phyloP scores from a whole-genome alignment of 2,329 filamentous ascomycete genomes.

The Sphaerulina musiva region DNA sequence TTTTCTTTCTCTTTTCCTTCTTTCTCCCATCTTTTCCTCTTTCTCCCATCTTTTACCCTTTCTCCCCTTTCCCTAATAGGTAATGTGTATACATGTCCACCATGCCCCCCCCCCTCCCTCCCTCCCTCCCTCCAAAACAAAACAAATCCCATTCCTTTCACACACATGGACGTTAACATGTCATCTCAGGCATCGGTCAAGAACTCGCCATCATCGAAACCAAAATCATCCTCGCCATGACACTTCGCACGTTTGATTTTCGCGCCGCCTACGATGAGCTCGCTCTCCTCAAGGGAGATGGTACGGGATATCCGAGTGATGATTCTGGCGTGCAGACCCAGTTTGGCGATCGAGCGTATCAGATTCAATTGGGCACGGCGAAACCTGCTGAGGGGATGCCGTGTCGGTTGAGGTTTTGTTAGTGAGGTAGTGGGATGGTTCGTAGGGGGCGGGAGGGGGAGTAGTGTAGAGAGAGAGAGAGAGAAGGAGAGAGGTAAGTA shows the following conservation, averaged over 20 bases:
- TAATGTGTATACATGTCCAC: too few relatives aligned
- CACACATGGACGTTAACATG: too few relatives aligned
- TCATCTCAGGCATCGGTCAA: slow-evolving; percentile 42
- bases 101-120: too few relatives aligned
- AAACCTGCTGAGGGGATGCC: slow-evolving; percentile 34
- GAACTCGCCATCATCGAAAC: slow-evolving; percentile 50
- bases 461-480: too few relatives aligned
- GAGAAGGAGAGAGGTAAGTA: too few relatives aligned
- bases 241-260: slow-evolving; percentile 47
- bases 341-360: slow-evolving; percentile 34
- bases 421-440: too few relatives aligned
- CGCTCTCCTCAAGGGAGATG: slow-evolving; percentile 31
- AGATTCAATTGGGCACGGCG: slow-evolving; percentile 31
- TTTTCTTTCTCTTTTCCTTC: too few relatives aligned
- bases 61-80: too few relatives aligned
- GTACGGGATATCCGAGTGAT: slow-evolving; percentile 31
- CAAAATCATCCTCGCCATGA: slow-evolving; percentile 46
- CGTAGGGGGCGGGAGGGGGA: too few relatives aligned
- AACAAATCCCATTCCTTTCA: too few relatives aligned
- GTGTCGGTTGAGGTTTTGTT: slow-evolving; percentile 21
- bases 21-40: too few relatives aligned
- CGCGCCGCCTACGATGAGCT: slow-evolving; percentile 35
- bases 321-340: slow-evolving; percentile 25
- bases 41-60: too few relatives aligned
- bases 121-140: neutral